phyloP scores from a whole-genome alignment of 179 eudicot genomes.

The Vitellaria paradoxa region DNA sequence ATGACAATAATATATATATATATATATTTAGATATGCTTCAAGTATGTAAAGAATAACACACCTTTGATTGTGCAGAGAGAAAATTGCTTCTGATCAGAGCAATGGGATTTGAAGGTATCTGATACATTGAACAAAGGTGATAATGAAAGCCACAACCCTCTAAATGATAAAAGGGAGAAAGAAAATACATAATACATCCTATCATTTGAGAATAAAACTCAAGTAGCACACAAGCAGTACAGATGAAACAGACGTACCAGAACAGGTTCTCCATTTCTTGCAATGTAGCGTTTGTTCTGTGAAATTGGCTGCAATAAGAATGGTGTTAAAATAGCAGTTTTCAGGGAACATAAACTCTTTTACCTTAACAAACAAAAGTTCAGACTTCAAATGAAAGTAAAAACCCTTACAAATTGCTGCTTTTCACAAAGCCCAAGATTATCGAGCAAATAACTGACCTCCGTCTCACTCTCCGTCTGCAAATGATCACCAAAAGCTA shows the following conservation, averaged over 20 bases:
- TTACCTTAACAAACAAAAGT: background rate
- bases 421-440: slow-evolving; percentile 78
- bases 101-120: slow-evolving; percentile 83
- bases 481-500: slow-evolving; percentile 20
- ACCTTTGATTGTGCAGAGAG: slow-evolving; percentile 89
- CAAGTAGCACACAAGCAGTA: background rate
- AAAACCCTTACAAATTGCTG: slow-evolving; percentile 71
- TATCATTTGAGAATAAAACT: background rate
- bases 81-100: slow-evolving; percentile 63
- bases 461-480: slow-evolving; percentile 89
- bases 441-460: slow-evolving; percentile 73
- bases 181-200: background rate
- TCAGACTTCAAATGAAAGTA: background rate
- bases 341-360: background rate
- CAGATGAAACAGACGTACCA: slow-evolving; percentile 40
- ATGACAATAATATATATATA: background rate
- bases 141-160: slow-evolving; percentile 1
- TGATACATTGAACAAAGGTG: slow-evolving; percentile 23
- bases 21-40: background rate
- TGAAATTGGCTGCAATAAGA: slow-evolving; percentile 69
- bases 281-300: slow-evolving; percentile 86
- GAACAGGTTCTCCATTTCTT: slow-evolving; percentile 70
- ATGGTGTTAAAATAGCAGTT: slow-evolving; percentile 2
- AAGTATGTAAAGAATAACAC: background rate
- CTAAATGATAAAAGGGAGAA: background rate